Evolutionary conservation across 1,284 basidiomycete genomes (phyloP), one percentile per base, ranked within the genome.

Genomic region (Irpex sp.): DNA sequence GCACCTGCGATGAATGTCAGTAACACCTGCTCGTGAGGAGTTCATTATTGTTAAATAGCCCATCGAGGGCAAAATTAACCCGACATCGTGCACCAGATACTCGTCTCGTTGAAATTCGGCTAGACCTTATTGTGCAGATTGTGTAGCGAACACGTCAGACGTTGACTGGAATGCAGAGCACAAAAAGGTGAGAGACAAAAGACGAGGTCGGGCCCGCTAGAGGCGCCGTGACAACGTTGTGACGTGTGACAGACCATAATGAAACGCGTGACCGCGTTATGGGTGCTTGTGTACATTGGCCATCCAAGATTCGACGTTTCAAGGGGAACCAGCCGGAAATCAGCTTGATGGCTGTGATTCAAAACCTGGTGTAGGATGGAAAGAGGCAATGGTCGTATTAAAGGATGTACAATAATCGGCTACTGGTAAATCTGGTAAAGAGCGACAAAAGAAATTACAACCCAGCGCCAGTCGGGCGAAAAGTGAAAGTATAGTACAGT

Each of bases 241-340:
- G 47, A 60, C 59, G 33, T 8, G 33, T 8, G 58, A 17, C 43
- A 49, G 35, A 39, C 6, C 26, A 43, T 7, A 19, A 59, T 35
- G 31, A 59, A 35, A 59, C 37, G 46, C 37, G 46, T 49, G 58
- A 39, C 53, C 54, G 54, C 54, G 60, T 61, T 61, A 57, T 61
- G 61, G 61, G 61, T 61, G 61, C 61, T 61, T 61, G 61, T 61
- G 56, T 56, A 26, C 37, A 31, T 21, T 31, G 53, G 53, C 53
- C 53, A 55, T 55, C 53, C 53, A 55, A 55, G 53, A 55, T 55
- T 55, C 53, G 33, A 55, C 53, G 53, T 55, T 55, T 55, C 53
- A 55, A 15, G 31, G 53, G 53, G 53, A 7, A 55, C 11, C 6
- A 55, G 33, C n/a, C 53, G 53, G 53, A 35, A 15, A 55, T 55